Evolutionary conservation across 23 red algal genomes (phyloP).

Genomic region (Gracilariopsis chorda): DNA sequence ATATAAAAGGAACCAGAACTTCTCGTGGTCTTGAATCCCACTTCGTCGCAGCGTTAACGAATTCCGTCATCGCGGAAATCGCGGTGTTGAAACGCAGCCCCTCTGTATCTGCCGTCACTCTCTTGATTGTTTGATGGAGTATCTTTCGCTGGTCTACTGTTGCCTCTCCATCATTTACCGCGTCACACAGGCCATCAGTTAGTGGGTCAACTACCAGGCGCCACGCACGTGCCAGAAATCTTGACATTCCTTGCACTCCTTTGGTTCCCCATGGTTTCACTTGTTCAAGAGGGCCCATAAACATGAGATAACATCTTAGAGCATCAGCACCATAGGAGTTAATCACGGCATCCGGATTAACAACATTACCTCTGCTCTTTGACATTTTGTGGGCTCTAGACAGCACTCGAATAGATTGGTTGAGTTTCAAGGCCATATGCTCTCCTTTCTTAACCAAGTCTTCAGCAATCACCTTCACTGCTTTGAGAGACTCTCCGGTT

Average conservation of each 20-base stretch:
- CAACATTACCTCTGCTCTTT: constrained; percentile 97
- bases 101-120: constrained; percentile 84
- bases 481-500: constrained; percentile 21
- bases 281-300: constrained; percentile 99
- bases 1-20: constrained; percentile 78
- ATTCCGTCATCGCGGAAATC: constrained; percentile 96
- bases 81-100: constrained; percentile 97
- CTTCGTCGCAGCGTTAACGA: constrained; percentile 88
- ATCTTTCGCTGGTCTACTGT: constrained; percentile 74
- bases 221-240: constrained; percentile 95
- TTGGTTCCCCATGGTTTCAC: constrained; percentile 90
- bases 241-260: constrained; percentile 82
- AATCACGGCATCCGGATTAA: constrained; percentile 96
- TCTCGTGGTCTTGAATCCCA: constrained; percentile 60
- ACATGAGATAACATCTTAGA: constrained; percentile 98
- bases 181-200: constrained; percentile 19
- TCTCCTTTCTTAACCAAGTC: constrained; percentile 75
- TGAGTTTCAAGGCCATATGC: constrained; percentile 54
- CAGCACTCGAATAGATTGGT: constrained; percentile 62
- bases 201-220: constrained; percentile 63
- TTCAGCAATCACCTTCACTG: constrained; percentile 62
- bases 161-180: constrained; percentile 21
- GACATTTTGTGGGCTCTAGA: constrained; percentile 98
- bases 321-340: constrained; percentile 88
- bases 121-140: constrained; percentile 84